Evolutionary conservation across 225 moss, liverwort and hornwort genomes (phyloP).

Genomic region (Polytrichum formosum): DNA sequence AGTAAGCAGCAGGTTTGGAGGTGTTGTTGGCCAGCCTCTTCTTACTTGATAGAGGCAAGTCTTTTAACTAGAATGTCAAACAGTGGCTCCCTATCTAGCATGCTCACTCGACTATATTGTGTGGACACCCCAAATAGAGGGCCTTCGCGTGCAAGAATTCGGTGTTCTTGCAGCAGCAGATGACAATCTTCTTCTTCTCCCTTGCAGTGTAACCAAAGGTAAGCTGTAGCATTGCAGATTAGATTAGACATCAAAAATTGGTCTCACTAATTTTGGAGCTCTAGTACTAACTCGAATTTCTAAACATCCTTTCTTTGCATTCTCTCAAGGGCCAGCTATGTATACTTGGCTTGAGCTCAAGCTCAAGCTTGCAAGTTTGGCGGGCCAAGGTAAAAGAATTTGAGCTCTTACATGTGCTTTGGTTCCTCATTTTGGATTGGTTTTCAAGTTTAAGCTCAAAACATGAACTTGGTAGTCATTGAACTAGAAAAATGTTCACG

Average conservation of each 20-base stretch:
- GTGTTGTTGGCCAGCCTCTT: too few relatives aligned
- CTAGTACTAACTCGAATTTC: not conserved
- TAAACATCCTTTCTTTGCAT: not conserved
- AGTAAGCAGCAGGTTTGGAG: too few relatives aligned
- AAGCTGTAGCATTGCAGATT: slow-evolving; percentile 26
- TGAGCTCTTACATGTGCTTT: too few relatives aligned
- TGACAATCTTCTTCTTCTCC: slow-evolving; percentile 45
- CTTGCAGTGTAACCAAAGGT: slow-evolving; percentile 51
- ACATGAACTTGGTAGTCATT: too few relatives aligned
- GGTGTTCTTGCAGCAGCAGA: slow-evolving; percentile 35
- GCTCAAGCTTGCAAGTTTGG: too few relatives aligned
- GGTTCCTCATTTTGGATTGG: too few relatives aligned
- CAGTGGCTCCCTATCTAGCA: slow-evolving; percentile 48
- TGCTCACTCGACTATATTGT: slow-evolving; percentile 50
- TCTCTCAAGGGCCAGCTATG: not conserved
- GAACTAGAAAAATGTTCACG: too few relatives aligned
- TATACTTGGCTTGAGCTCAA: too few relatives aligned
- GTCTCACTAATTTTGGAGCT: not conserved
- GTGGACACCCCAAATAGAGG: slow-evolving; percentile 42
- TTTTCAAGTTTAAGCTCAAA: too few relatives aligned
- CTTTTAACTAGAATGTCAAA: slow-evolving; percentile 39
- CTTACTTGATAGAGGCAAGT: slow-evolving; percentile 26
- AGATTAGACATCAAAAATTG: not conserved
- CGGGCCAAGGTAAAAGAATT: too few relatives aligned
- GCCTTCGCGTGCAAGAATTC: slow-evolving; percentile 38